Conservation (phyloP, 139 green algal genomes). For the Spirogloea muscicola region DNA sequence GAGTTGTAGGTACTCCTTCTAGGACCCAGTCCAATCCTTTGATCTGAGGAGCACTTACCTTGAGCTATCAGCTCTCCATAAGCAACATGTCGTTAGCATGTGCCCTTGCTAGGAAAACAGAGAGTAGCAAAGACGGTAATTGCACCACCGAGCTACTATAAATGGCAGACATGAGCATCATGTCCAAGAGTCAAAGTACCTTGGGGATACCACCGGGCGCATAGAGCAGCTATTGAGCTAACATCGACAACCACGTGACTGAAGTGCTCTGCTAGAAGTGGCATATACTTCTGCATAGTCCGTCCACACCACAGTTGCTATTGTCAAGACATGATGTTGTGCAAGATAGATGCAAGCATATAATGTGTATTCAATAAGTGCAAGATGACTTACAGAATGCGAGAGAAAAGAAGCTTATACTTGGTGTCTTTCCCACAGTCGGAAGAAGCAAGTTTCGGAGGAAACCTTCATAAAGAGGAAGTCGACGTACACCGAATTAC, state of each 20-base stretch:
- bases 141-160: no score
- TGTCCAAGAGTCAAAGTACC: no score
- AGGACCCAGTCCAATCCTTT: no score
- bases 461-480: slow-evolving; percentile 69
- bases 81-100: no score
- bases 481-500: slow-evolving; percentile 85
- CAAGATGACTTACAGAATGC: not conserved
- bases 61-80: no score
- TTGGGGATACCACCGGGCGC: slow-evolving; percentile 34
- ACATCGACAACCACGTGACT: slow-evolving; percentile 91
- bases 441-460: not conserved
- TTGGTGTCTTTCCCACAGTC: not conserved
- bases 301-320: not conserved
- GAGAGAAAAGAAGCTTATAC: not conserved
- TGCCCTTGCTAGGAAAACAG: no score
- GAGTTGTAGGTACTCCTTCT: no score
- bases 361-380: not conserved
- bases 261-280: slow-evolving; percentile 65
- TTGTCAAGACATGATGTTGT: not conserved
- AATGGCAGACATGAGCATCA: no score
- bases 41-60: no score
- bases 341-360: not conserved
- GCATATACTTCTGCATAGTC: slow-evolving; percentile 69
- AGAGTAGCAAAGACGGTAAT: no score
- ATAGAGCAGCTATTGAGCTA: slow-evolving; percentile 69